Evolutionary conservation across 345 rosid species (phyloP).

Genomic region (Salix purpurea): DNA sequence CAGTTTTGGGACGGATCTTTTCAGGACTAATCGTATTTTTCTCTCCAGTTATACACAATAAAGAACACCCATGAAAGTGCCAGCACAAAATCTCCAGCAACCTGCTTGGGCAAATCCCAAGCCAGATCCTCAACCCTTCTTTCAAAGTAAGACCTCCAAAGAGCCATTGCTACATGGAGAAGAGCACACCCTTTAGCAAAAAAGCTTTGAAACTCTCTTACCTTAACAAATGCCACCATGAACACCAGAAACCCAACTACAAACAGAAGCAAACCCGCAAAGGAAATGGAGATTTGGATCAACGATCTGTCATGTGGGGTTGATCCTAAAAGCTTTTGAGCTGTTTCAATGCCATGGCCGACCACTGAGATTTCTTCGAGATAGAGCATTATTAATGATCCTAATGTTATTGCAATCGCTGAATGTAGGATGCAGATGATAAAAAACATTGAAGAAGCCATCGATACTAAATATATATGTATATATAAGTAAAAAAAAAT

Average conservation of each 20-base stretch:
- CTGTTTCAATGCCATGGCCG: slow-evolving; percentile 34
- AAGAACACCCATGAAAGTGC: slow-evolving; percentile 46
- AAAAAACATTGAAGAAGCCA: slow-evolving; percentile 32
- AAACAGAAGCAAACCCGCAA: slow-evolving; percentile 40
- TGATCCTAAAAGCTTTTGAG: slow-evolving; percentile 35
- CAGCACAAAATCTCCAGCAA: slow-evolving; percentile 31
- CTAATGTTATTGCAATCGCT: slow-evolving; percentile 22
- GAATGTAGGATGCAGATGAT: slow-evolving; percentile 40
- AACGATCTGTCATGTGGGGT: slow-evolving; percentile 38
- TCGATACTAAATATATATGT: not conserved
- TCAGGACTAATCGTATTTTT: slow-evolving; percentile 32
- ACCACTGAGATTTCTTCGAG: slow-evolving; percentile 29
- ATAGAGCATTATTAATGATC: slow-evolving; percentile 39
- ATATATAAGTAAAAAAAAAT: not conserved
- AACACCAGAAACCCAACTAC: slow-evolving; percentile 32
- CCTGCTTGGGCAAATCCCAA: slow-evolving; percentile 43
- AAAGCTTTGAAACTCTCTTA: slow-evolving; percentile 30
- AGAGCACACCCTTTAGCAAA: slow-evolving; percentile 41
- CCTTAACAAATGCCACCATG: slow-evolving; percentile 43
- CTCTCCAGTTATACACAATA: slow-evolving; percentile 33
- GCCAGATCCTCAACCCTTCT: slow-evolving; percentile 44
- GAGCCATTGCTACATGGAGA: slow-evolving; percentile 36
- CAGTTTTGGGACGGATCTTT: not conserved
- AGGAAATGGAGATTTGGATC: slow-evolving; percentile 40
- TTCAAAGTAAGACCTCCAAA: slow-evolving; percentile 40